A percentile compares a stretch with the other conserved stretches of the same genome.
Evolutionary conservation across 108 stramenopile genomes (phyloP).

Genomic region (Schizochytrium sp.): DNA sequence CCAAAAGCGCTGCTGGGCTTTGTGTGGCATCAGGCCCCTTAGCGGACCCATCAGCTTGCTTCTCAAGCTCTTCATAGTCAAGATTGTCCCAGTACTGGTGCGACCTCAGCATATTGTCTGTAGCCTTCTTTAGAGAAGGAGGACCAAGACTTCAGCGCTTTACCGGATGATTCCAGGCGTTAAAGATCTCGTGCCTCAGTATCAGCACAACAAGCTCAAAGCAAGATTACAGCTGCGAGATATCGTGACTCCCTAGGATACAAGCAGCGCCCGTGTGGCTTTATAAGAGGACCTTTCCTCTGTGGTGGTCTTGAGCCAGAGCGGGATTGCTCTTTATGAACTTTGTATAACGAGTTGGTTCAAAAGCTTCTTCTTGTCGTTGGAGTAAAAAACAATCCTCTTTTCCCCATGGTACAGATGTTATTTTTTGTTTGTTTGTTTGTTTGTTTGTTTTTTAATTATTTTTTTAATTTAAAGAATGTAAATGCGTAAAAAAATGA

Average conservation of each 20-base stretch:
- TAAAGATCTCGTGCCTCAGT: no score
- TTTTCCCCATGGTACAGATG: background rate
- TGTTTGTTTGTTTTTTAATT: background rate
- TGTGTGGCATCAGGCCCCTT: background rate
- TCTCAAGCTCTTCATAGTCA: slow-evolving; percentile 24
- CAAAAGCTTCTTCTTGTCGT: no score
- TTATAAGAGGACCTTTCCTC: no score
- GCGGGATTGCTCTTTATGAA: no score
- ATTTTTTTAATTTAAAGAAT: background rate
- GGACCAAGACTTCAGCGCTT: background rate
- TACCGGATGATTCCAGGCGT: no score
- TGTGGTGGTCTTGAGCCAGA: no score
- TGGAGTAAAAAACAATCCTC: background rate
- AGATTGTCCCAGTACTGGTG: slow-evolving; percentile 40
- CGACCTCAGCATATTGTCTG: slow-evolving; percentile 8
- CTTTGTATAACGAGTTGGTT: no score
- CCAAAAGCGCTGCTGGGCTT: background rate
- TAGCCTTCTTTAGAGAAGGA: background rate
- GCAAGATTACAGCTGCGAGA: no score
- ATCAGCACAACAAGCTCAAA: no score
- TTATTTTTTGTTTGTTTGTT: background rate
- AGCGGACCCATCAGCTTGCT: background rate
- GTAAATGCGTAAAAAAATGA: background rate
- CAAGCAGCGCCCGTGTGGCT: no score
- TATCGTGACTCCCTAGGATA: no score